Conservation (phyloP, 2,329 filamentous ascomycete genomes). For the Trichoderma simmonsii region DNA sequence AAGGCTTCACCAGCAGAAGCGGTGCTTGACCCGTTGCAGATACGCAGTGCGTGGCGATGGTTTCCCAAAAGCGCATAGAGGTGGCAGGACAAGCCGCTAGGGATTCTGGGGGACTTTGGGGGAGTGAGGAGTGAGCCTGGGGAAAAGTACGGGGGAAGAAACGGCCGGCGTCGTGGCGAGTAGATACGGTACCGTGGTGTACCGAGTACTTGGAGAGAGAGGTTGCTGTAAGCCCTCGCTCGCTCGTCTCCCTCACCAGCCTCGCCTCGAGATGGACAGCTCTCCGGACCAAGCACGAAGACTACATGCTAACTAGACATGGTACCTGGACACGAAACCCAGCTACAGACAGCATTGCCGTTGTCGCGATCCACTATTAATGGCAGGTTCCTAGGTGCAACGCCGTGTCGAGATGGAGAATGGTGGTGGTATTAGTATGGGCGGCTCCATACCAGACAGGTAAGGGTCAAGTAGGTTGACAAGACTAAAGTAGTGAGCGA, state of each 20-base stretch:
- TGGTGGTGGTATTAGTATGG: background rate
- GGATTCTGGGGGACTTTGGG: conserved; percentile 1
- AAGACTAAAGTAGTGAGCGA: background rate
- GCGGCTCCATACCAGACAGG: conserved; percentile 4
- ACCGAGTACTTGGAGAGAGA: background rate
- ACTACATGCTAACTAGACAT: background rate
- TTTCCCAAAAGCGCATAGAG: conserved; percentile 9
- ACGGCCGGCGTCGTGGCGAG: background rate
- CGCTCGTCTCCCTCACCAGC: background rate
- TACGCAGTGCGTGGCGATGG: background rate
- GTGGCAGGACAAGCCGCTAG: conserved; percentile 2
- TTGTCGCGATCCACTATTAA: background rate
- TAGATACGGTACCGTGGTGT: background rate
- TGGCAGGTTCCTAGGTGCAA: background rate
- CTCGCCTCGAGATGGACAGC: background rate
- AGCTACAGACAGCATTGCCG: background rate
- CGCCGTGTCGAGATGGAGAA: background rate
- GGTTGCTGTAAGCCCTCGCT: background rate
- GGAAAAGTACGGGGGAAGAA: conserved; percentile 8
- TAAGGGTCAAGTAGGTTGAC: background rate
- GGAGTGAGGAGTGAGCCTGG: background rate
- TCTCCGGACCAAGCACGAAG: background rate
- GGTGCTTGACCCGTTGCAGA: background rate
- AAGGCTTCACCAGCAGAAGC: background rate
- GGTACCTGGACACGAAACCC: background rate